These are phyloP conservation scores for Pythium apleroticum DNA, from an alignment of 352 stramenopile species.

Conservation along the genomic window DNA sequence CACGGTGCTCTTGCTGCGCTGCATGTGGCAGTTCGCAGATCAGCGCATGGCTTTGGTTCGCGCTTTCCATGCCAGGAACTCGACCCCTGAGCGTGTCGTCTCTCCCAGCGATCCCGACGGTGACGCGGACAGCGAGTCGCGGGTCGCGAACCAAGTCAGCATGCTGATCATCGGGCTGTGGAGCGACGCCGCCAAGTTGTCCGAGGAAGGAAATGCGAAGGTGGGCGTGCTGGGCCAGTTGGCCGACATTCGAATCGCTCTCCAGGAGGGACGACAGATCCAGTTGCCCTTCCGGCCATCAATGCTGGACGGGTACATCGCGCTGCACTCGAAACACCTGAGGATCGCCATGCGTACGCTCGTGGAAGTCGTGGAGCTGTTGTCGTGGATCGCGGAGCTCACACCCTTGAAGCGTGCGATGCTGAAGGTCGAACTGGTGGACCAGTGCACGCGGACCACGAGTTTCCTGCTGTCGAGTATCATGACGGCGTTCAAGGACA, in stretches of 20 bases:
- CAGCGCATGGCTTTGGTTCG: slow-evolving; percentile 40
- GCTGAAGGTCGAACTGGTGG: slow-evolving; percentile 55
- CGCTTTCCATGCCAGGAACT: slow-evolving; percentile 18
- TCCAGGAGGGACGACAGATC: slow-evolving; percentile 25
- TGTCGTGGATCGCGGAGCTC: slow-evolving; percentile 59
- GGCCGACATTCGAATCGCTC: slow-evolving; percentile 49
- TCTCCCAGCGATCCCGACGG: not conserved
- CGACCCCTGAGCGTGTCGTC: not conserved
- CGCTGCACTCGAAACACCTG: slow-evolving; percentile 71
- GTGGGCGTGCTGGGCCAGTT: slow-evolving; percentile 62
- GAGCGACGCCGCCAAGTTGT: slow-evolving; percentile 68
- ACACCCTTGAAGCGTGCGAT: slow-evolving; percentile 44
- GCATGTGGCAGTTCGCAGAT: slow-evolving; percentile 60
- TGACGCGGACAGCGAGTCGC: slow-evolving; percentile 4
- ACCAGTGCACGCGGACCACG: slow-evolving; percentile 60
- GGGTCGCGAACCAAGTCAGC: slow-evolving; percentile 39
- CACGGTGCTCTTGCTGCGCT: slow-evolving; percentile 56
- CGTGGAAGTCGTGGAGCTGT: slow-evolving; percentile 60
- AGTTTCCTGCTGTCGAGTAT: slow-evolving; percentile 61
- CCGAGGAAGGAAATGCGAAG: slow-evolving; percentile 67
- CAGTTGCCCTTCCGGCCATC: slow-evolving; percentile 31
- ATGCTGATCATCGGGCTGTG: slow-evolving; percentile 62
- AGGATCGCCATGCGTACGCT: slow-evolving; percentile 60
- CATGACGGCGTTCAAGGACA: slow-evolving; percentile 38
- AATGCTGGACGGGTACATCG: slow-evolving; percentile 43